Evolutionary conservation across 345 rosid species (phyloP).

Genomic region (Eucalyptus albens): DNA sequence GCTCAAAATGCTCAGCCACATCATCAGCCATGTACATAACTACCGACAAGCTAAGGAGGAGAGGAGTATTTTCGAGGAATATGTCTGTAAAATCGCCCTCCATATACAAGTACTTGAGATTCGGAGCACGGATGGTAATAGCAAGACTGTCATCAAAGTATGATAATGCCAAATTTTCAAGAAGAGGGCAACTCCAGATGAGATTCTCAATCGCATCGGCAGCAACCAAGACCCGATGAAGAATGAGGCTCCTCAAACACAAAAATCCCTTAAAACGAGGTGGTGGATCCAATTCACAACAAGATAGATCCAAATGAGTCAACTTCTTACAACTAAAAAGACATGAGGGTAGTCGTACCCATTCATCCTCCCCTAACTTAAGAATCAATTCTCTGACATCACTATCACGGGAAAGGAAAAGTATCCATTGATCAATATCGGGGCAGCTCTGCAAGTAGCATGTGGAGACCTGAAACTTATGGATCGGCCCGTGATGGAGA

Average conservation of each 20-base stretch:
- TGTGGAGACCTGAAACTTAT: constrained; percentile 72
- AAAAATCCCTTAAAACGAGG: constrained; percentile 55
- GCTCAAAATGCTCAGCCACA: constrained; percentile 61
- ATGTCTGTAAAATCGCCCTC: constrained; percentile 90
- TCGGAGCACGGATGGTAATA: constrained; percentile 57
- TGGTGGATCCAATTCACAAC: constrained; percentile 80
- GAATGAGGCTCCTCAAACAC: constrained; percentile 54
- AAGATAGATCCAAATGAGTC: constrained; percentile 56
- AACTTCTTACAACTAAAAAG: constrained; percentile 51
- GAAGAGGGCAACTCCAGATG: constrained; percentile 69
- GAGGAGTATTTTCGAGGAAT: constrained; percentile 63
- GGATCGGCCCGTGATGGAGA: constrained; percentile 88
- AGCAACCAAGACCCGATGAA: constrained; percentile 62
- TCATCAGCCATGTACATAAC: constrained; percentile 90
- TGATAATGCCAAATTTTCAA: constrained; percentile 65
- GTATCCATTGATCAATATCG: constrained; percentile 86
- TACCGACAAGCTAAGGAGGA: constrained; percentile 51
- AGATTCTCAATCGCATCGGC: constrained; percentile 72
- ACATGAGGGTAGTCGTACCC: constrained; percentile 75
- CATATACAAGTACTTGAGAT: constrained; percentile 65
- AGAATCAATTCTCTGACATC: constrained; percentile 64
- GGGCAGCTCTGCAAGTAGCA: constrained; percentile 48
- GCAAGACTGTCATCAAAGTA: constrained; percentile 81
- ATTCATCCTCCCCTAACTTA: constrained; percentile 75
- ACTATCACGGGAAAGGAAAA: constrained; percentile 70